Evolutionary conservation across 805 yeast genomes (phyloP).

Genomic region (Saturnispora gosingensis): DNA sequence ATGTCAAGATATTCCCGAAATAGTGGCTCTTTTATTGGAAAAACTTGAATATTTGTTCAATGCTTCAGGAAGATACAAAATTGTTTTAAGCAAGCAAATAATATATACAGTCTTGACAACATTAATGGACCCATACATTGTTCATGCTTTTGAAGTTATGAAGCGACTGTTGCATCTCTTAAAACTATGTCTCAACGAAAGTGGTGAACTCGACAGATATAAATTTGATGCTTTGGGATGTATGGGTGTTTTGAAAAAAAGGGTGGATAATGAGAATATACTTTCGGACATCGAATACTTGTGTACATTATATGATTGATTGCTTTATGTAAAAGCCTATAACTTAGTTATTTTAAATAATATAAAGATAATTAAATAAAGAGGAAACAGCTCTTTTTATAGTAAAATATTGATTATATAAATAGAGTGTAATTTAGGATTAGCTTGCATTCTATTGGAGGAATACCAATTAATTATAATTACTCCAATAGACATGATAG

Average conservation of each 20-base stretch:
- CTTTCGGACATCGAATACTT: not conserved
- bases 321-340: not conserved
- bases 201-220: slow-evolving; percentile 6
- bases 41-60: slow-evolving; percentile 11
- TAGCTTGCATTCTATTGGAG: too few species aligned
- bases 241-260: slow-evolving; percentile 7
- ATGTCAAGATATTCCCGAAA: slow-evolving; percentile 19
- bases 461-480: too few species aligned
- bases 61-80: slow-evolving; percentile 13
- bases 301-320: not conserved
- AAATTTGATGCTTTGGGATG: slow-evolving; percentile 23
- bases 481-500: too few species aligned
- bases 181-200: not conserved
- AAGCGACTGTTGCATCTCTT: slow-evolving; percentile 1
- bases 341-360: too few species aligned
- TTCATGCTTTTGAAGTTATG: slow-evolving; percentile 11
- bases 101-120: slow-evolving; percentile 19
- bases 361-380: too few species aligned
- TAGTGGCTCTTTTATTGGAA: slow-evolving; percentile 13
- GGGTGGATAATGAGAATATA: not conserved
- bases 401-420: too few species aligned
- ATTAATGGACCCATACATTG: slow-evolving; percentile 21
- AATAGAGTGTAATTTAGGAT: too few species aligned
- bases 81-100: slow-evolving; percentile 17
- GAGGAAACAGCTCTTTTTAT: too few species aligned